These are phyloP conservation scores for Trichoderma endophyticum DNA, from an alignment of 2,329 filamentous ascomycete genomes.

Conservation along the genomic window DNA sequence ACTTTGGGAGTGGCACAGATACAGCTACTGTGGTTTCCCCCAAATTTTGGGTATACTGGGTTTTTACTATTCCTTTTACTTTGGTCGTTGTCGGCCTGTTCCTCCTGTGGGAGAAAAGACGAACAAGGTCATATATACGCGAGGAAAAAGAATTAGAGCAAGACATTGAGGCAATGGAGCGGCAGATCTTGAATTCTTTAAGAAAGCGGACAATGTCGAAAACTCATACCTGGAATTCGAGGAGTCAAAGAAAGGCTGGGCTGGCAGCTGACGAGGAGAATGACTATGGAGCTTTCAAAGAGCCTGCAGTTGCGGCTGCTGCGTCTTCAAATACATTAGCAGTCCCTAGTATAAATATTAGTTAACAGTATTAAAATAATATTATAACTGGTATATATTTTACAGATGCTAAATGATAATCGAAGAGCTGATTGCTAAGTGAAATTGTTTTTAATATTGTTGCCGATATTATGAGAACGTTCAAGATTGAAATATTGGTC, in stretches of 20 bases:
- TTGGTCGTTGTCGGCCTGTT: neutral
- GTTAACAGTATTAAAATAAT: too few relatives aligned
- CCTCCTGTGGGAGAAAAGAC: neutral
- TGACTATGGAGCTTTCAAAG: neutral
- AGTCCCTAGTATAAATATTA: fast-evolving
- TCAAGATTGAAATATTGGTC: too few relatives aligned
- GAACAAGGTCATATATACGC: neutral
- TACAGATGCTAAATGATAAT: too few relatives aligned
- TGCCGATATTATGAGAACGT: too few relatives aligned
- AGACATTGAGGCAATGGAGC: neutral
- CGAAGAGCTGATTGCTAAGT: too few relatives aligned
- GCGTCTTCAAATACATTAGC: too few relatives aligned
- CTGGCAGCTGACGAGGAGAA: neutral
- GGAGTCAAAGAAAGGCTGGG: neutral
- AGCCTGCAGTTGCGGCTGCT: neutral
- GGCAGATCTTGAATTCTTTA: fast-evolving
- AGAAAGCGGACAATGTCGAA: neutral
- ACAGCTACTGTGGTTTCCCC: neutral
- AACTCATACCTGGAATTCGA: too few relatives aligned
- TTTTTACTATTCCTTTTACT: neutral
- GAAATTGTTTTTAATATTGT: too few relatives aligned
- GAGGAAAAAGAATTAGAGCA: neutral
- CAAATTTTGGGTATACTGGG: neutral
- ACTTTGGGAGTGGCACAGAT: neutral
- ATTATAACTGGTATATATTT: too few relatives aligned